Evolutionary conservation across 1,284 basidiomycete species (phyloP), one percentile per base, ranked within the genome.

Genomic region (Calocybe gambosa): DNA sequence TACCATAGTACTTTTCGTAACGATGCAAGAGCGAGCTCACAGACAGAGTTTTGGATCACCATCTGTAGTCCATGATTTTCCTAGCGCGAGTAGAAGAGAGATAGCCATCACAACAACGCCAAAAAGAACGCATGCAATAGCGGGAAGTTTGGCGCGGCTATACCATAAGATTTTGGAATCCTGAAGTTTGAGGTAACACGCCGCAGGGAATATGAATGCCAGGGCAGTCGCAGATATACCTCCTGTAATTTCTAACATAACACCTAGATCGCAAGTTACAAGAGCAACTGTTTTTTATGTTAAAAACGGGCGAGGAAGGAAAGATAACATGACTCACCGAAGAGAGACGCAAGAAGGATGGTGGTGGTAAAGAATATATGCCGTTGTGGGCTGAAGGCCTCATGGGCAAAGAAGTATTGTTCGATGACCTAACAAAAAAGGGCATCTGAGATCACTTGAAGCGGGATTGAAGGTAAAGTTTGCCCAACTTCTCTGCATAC

Each of bases 161-260:
- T 82, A 72, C 80, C 88, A 86, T 5, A 77, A 76, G 12, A 74
- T 65, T 4, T 66, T 65, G 20, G 75, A 68, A 45, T 82, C 75
- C 9, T 74, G 63, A 45, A 97, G 80, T 57, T 85, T 84, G 58
- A 89, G 70, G 69, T 89, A 94, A 59, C 93, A 94, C 2, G 80
- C 82, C 0, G 93, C 88, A 5, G 93, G 89, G 64, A 93, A 93
- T 56, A 98, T 93, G 70, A 89, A 99, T 0, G 95, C 95, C 15
- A 99, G 78, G 0, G 93, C 85, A 0, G 93, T 96, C 0, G 95
- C 95, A 20, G 90, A 93, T 15, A 94, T 80, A 1, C 95, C 95
- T 10, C 96, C 96, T 0, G 94, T 96, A 42, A 99, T 88, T 69
- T 99, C 96, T 31, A 99, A 82, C 68, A 97, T 96, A 31, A 98